phyloP scores from a whole-genome alignment of 2,329 filamentous ascomycete species.

The Calonectria montana region DNA sequence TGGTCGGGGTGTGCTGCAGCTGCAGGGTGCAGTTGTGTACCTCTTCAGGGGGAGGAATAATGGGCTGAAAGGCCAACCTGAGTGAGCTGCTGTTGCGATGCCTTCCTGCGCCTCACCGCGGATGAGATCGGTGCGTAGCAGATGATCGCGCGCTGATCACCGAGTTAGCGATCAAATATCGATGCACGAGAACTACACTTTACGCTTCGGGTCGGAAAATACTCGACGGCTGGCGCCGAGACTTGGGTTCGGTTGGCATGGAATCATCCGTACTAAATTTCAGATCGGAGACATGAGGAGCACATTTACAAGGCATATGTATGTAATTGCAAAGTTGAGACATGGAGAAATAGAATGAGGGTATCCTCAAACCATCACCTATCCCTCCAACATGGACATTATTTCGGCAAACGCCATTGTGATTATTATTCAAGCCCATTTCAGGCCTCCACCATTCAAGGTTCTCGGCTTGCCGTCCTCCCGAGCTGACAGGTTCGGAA shows the following conservation, averaged over 20 bases:
- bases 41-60: not conserved
- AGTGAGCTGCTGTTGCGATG: not conserved
- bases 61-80: not conserved
- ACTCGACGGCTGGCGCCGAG: not conserved
- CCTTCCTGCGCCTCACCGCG: not conserved
- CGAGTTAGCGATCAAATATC: not conserved
- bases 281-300: not conserved
- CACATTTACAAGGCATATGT: not conserved
- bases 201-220: not conserved
- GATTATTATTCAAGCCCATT: not conserved
- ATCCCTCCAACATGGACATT: not conserved
- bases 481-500: not conserved
- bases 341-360: not conserved
- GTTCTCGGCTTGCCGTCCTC: not conserved
- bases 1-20: not conserved
- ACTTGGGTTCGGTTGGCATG: not conserved
- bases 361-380: not conserved
- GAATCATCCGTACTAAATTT: not conserved
- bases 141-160: conserved; percentile 1
- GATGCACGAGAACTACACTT: not conserved
- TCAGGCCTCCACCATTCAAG: not conserved
- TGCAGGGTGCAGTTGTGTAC: conserved; percentile 4
- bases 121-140: conserved; percentile 22
- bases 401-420: not conserved
- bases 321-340: not conserved